Evolutionary conservation across 2,329 filamentous ascomycete species (phyloP), one percentile per base, ranked within the genome.

Genomic region (Fusarium protoensiforme): DNA sequence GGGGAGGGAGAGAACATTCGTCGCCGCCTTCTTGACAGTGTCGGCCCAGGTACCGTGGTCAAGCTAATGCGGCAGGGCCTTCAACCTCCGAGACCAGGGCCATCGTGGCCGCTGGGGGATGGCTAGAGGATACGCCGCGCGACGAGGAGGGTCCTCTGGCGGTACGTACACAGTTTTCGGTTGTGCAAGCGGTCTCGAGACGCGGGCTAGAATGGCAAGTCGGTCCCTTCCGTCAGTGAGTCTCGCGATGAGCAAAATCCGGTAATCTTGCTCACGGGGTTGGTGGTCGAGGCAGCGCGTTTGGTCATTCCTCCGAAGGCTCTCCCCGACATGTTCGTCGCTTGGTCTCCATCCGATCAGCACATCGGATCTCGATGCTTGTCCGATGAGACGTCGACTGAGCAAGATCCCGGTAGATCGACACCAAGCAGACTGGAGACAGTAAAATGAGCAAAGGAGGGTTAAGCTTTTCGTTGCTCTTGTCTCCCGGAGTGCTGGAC

Each of bases 31-130:
- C 56, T 36, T 43, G 36, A 67, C 69, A 76, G 72, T 67, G 63
- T 71, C 71, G 69, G 65, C 68, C 57, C 65, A 75, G 64, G 68
- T 71, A 75, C 63, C 61, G 54, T 64, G 27, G 22, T 29, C 60
- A 69, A 65, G 73, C 75, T 77, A 77, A 77, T 77, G 73, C 75
- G 66, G 60, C 71, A 77, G 65, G 72, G 70, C 61, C 68, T 71
- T 60, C 63, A 69, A 69, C 64, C 64, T 72, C 66, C 65, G 71
- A 69, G 69, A 60, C 41, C 65, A 65, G 73, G 71, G 64, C 61
- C 56, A 59, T 76, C 73, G 69, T 74, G 75, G 68, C 68, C 65
- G 67, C 36, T 67, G 62, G 58, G 60, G 60, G 63, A 75, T 68
- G 70, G 72, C 43, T 65, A 24, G 64, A 51, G 59, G 51, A 64